Percentiles rank a stretch among this genome's conserved stretches.
Evolutionary conservation across 768 basidiomycete species (phyloP).

Genomic region (Udeniomyces megalosporus): DNA sequence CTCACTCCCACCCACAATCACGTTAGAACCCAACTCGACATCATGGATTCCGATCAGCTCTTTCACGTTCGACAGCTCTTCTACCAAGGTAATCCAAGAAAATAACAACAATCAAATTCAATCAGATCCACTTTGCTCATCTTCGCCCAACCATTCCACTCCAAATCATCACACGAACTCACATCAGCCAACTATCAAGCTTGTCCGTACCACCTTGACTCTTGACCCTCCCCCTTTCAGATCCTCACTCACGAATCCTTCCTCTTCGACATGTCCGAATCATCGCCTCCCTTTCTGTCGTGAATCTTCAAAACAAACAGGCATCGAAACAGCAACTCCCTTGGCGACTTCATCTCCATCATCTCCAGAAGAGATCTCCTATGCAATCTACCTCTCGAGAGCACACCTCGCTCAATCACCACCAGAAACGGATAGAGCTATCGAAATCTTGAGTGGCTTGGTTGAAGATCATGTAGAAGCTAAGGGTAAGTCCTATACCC

Average conservation of each 20-base stretch:
- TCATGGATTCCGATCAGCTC: slow-evolving; percentile 26
- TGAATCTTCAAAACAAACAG: neutral
- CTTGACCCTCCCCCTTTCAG: neutral
- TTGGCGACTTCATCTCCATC: neutral
- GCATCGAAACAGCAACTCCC: slow-evolving; percentile 11
- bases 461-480: neutral
- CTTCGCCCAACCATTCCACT: too few species aligned
- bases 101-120: neutral
- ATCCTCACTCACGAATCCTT: slow-evolving; percentile 39
- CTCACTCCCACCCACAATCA: neutral
- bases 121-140: neutral
- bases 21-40: neutral
- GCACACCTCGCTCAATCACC: slow-evolving; percentile 56
- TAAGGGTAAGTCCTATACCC: slow-evolving; percentile 30
- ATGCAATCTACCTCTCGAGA: slow-evolving; percentile 51
- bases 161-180: too few species aligned
- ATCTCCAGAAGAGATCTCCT: neutral
- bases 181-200: neutral
- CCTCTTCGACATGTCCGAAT: too few species aligned
- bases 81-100: slow-evolving; percentile 46
- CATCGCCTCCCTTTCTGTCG: slow-evolving; percentile 7
- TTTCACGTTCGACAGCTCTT: slow-evolving; percentile 64
- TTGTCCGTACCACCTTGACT: slow-evolving; percentile 5
- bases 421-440: slow-evolving; percentile 39
- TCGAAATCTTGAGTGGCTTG: slow-evolving; percentile 37